phyloP scores from a whole-genome alignment of 2,329 filamentous ascomycete genomes.

The Cordyceps militaris region DNA sequence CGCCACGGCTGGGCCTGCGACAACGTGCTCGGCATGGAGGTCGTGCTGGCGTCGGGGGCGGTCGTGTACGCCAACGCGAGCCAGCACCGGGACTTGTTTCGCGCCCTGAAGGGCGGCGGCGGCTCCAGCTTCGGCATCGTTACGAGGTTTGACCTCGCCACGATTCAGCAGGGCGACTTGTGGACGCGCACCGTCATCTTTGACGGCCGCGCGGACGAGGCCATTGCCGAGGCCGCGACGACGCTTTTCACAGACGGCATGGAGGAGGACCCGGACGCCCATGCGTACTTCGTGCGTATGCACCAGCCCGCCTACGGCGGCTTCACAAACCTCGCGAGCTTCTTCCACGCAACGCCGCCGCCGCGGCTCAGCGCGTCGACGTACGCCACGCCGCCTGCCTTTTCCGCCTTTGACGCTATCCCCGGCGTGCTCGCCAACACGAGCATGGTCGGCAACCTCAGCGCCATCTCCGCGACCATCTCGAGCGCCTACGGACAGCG shows the following conservation, averaged over 20 bases:
- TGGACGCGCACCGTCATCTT: constrained; percentile 22
- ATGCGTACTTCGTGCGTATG: constrained; percentile 18
- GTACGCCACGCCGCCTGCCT: constrained; percentile 17
- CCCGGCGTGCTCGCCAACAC: constrained; percentile 18
- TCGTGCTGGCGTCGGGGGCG: constrained; percentile 40
- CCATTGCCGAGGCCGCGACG: constrained; percentile 15
- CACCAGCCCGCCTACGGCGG: constrained; percentile 10
- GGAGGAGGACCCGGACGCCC: constrained; percentile 16
- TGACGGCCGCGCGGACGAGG: constrained; percentile 12
- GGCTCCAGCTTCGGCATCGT: constrained; percentile 35
- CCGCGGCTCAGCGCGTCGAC: neutral
- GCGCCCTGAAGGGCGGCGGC: constrained; percentile 35
- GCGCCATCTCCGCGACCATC: constrained; percentile 20
- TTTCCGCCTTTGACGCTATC: constrained; percentile 19
- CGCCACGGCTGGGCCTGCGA: constrained; percentile 25
- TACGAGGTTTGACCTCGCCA: constrained; percentile 25
- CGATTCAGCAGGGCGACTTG: constrained; percentile 23
- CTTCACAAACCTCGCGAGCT: constrained; percentile 13
- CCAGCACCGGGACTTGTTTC: constrained; percentile 35
- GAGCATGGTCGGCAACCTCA: constrained; percentile 20
- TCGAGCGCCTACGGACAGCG: constrained; percentile 20
- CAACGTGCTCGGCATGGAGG: constrained; percentile 36
- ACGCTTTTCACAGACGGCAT: constrained; percentile 16
- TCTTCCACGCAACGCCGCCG: constrained; percentile 16
- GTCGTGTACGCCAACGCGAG: constrained; percentile 34